Evolutionary conservation across 2,329 filamentous ascomycete species (phyloP), one percentile per base, ranked within the genome.

Genomic region (Trichoderma polysporum): DNA sequence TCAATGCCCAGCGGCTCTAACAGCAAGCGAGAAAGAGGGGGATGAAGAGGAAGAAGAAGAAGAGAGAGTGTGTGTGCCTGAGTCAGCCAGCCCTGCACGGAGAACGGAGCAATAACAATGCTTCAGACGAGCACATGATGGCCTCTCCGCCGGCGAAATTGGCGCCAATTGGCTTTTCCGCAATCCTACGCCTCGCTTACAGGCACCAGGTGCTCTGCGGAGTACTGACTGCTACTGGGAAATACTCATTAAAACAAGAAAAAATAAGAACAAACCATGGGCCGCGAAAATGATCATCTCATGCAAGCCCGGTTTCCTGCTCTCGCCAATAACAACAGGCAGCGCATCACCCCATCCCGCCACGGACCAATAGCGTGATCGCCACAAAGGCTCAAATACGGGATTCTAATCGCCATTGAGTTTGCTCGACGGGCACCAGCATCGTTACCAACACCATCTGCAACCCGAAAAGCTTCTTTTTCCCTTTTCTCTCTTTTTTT

Each of bases 361-460:
- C 58, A 37, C 41, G 29, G 35, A 22, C 33, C 41, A 35, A 61
- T 61, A 52, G 58, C 33, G 49, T 17, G 31, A 61, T 12, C 47
- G 58, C 47, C 58, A 39, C 58, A 50, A 1, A 35, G 25, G n/a
- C 49, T 61, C 58, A 35, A 52, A 61, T 61, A 61, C 58, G 58
- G 58, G 58, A 39, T 52, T 37, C n/a, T 31, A 7, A n/a, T n/a
- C 31, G 13, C 58, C 58, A 52, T 52, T 52, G 49, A 52, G 49
- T 52, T 52, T 29, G 25, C 27, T 49, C 47, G 45, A 33, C 29
- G 22, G 57, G 17, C 45, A 61, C 49, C 45, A 52, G 45, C 17
- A 61, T 52, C 45, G 58, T 61, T 45, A 61, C 33, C 45, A 49
- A 25, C 58, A 39, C 54, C 37, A 58, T 58, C 37, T 58, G 54